Conservation (phyloP, 2,329 filamentous ascomycete genomes). For the Nannizziopsis arthrosporioides region DNA sequence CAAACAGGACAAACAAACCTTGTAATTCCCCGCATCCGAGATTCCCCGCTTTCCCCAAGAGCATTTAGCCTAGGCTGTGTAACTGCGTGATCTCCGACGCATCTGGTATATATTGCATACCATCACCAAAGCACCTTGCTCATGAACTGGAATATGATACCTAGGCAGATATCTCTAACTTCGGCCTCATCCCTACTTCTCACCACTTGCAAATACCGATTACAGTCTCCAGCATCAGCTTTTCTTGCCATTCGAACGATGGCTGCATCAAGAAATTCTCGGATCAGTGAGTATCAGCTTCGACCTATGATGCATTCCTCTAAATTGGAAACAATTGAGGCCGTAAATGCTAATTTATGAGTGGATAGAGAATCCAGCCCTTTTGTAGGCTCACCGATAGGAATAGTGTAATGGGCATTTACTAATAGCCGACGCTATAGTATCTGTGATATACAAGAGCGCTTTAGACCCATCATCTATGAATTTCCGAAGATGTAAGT, state of each 20-base stretch:
- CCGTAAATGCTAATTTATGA: slow-evolving; percentile 11
- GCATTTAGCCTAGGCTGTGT: slow-evolving; percentile 3
- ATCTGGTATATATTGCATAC: not conserved
- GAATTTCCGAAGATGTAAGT: slow-evolving; percentile 70
- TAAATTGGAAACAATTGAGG: no score
- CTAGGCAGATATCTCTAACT: not conserved
- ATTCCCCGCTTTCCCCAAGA: slow-evolving; percentile 9
- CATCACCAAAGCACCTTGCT: not conserved
- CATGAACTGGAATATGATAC: slow-evolving; percentile 1
- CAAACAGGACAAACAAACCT: slow-evolving; percentile 5
- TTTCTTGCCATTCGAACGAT: not conserved
- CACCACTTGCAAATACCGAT: not conserved
- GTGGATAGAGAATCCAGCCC: slow-evolving; percentile 33
- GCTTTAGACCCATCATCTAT: slow-evolving; percentile 71
- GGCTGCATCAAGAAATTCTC: slow-evolving; percentile 2
- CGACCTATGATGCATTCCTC: not conserved
- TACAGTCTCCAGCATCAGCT: not conserved
- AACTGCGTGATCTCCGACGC: not conserved
- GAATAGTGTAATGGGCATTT: not conserved
- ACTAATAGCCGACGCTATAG: slow-evolving; percentile 35
- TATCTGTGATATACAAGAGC: slow-evolving; percentile 90
- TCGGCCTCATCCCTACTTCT: not conserved
- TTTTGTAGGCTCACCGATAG: slow-evolving; percentile 28
- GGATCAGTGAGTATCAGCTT: slow-evolving; percentile 5
- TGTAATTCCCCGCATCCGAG: slow-evolving; percentile 1